Evolutionary conservation across 768 basidiomycete species (phyloP), one percentile per base, ranked within the genome.

Genomic region (Russula earlei): DNA sequence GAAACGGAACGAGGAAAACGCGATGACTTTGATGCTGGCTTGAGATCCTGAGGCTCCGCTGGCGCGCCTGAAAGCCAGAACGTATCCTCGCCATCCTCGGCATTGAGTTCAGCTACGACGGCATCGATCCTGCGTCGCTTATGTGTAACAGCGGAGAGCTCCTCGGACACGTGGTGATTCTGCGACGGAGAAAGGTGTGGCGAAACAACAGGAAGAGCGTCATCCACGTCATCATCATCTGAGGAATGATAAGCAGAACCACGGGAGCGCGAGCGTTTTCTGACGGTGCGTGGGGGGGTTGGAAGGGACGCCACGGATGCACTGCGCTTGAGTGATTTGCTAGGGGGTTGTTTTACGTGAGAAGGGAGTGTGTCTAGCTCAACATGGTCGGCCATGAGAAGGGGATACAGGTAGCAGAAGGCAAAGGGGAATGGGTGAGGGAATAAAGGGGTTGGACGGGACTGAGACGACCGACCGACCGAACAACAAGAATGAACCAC

Each of bases 291-390:
- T 17, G 61, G 61, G 11, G 61, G 61, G 9, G 61, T 62, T 11
- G 58, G 62, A 22, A 63, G 60, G 17, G 60, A 63, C 17, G 62
- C 60, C 19, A 62, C 52, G 1, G 58, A 63, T n/a, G 61, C 61
- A 42, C 58, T 60, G 43, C 61, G 61, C 44, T 62, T 62, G 17
- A 62, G 43, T n/a, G 54, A 52, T 50, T 59, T 61, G 25, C 44
- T 53, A 17, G 2, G 31, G 33, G 52, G 43, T 41, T 44, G 49
- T 31, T 19, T 48, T 7, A 37, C 49, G 7, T 12, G 58, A 6
- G 44, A 41, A 27, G 43, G 51, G n/a, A 31, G 57, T 37, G 36
- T 44, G 34, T 31, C 36, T 38, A 38, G 52, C 47, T 38, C 41
- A 54, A 41, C 46, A 37, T 38, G 47, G 47, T 58, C 52, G n/a